Evolutionary conservation across 2,329 filamentous ascomycete species (phyloP), one percentile per base, ranked within the genome.

Genomic region (Trichoderma gracile): DNA sequence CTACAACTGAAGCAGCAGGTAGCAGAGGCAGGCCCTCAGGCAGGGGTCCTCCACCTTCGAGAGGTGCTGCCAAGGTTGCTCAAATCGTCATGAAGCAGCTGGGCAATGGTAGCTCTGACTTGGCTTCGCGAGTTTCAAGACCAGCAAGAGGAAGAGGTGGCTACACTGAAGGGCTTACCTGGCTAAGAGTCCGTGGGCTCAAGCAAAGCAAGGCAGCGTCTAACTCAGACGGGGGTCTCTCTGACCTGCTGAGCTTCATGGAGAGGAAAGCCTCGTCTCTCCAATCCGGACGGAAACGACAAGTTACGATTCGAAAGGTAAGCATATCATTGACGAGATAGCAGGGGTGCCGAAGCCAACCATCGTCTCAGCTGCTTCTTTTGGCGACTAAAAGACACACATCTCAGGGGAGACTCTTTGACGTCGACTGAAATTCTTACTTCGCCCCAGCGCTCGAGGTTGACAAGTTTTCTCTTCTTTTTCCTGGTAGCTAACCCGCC

Each of bases 271-370:
- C 89, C 53, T 82, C 82, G 63, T 78, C 81, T 68, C 80, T 86
- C 71, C 79, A 79, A 66, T 81, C 81, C 40, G 71, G 73, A 65
- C 71, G 66, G 53, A 70, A 71, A 73, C 81, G 83, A 71, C 79
- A 80, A 69, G 80, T 91, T 70, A 86, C 82, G 74, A 87, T 93
- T 68, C 87, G 86, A 79, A 91, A 92, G 88, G 90, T 93, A 90
- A 86, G 89, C 90, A 76, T 61, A 67, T 68, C 68, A 71, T 74
- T 73, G 72, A 77, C 73, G 65, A 68, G 65, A 66, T 71, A 70
- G 70, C 71, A 74, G 73, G 73, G 53, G 59, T 65, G 64, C 52
- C 56, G 59, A 59, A 53, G 49, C 53, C 63, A 55, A 52, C 42
- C 65, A 58, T 56, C 58, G 50, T 57, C 45, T 65, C 63, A 61